Conservation (phyloP, 352 stramenopile genomes). For the Thalassiosira livingstoniorum region DNA sequence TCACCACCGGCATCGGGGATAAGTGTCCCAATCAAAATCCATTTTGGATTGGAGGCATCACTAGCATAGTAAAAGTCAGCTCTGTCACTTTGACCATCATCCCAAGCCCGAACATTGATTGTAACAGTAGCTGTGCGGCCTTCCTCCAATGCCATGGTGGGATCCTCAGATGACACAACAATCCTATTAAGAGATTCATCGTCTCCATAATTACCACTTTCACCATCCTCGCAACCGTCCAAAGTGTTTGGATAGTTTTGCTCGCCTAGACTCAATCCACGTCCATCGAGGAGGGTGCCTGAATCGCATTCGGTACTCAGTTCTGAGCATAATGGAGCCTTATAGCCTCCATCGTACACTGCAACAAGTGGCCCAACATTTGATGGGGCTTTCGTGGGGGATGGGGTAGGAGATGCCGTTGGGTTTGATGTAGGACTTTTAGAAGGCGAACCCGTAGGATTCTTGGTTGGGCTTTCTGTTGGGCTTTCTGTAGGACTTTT, state of each 20-base stretch:
- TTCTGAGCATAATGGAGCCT: neutral
- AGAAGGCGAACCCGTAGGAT: no score
- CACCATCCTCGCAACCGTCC: conserved; percentile 13
- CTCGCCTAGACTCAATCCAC: conserved; percentile 5
- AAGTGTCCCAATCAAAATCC: conserved; percentile 18
- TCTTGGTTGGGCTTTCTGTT: no score
- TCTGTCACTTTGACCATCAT: neutral
- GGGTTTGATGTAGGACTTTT: no score
- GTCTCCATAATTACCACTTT: neutral
- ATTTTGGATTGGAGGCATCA: conserved; percentile 27
- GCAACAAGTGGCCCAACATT: neutral
- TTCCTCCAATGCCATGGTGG: neutral
- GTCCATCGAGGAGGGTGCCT: neutral
- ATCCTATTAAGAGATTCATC: conserved; percentile 27
- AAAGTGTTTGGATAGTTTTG: conserved; percentile 16
- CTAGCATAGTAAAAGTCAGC: conserved; percentile 28
- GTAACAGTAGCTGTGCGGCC: neutral
- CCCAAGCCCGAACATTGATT: conserved; percentile 2
- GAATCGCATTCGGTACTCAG: neutral
- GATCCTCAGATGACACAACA: conserved; percentile 8
- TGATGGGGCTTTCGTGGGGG: no score
- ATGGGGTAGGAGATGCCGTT: no score
- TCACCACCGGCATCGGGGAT: neutral
- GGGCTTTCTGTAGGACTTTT: no score
- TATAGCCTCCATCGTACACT: neutral